Evolutionary conservation across 345 rosid genomes (phyloP).

Genomic region (Combretum micranthum): DNA sequence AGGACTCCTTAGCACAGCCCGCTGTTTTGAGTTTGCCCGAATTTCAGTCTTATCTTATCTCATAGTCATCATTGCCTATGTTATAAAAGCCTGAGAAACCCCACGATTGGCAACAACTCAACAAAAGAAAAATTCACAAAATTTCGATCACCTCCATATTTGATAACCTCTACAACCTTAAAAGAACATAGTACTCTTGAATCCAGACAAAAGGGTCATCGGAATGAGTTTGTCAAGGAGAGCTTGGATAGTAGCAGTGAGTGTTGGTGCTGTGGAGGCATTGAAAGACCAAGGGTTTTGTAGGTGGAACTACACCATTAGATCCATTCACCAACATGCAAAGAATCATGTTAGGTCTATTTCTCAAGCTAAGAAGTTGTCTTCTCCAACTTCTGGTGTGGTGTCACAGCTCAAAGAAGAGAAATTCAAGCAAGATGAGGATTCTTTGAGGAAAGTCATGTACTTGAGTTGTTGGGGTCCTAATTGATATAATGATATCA

Average conservation of each 20-base stretch:
- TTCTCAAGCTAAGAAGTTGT: conserved; percentile 32
- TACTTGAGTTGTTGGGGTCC: conserved; percentile 24
- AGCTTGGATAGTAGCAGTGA: conserved; percentile 31
- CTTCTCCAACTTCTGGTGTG: conserved; percentile 23
- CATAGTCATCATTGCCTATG: no score
- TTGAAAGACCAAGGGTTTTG: conserved; percentile 34
- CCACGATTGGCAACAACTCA: conserved; percentile 9
- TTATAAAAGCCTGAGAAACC: conserved; percentile 19
- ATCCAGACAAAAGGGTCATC: no score
- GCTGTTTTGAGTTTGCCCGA: no score
- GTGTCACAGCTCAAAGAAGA: conserved; percentile 8
- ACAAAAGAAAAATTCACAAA: no score
- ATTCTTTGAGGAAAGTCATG: conserved; percentile 22
- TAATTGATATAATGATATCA: background rate
- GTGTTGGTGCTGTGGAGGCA: conserved; percentile 30
- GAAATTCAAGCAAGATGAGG: conserved; percentile 9
- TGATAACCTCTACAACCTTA: background rate
- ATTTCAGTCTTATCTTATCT: no score
- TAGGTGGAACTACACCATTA: conserved; percentile 32
- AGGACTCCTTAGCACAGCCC: no score
- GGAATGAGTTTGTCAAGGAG: conserved; percentile 26
- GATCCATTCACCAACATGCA: conserved; percentile 25
- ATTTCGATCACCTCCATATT: background rate
- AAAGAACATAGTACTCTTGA: background rate
- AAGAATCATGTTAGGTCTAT: conserved; percentile 15